Base-by-base conservation (phyloP, 1,139 yeast species). In the Wickerhamomyces sp. region DNA sequence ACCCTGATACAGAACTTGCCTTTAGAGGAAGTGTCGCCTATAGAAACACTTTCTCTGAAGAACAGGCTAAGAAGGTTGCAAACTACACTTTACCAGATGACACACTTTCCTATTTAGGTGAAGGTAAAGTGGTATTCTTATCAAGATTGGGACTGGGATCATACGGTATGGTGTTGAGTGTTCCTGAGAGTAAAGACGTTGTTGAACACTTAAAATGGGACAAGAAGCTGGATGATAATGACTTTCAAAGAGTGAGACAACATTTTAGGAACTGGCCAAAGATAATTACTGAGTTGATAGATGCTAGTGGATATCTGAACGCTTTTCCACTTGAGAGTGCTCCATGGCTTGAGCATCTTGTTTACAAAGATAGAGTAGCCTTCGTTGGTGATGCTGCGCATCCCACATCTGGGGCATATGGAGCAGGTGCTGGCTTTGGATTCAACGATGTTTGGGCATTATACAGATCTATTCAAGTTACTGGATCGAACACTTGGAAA, bases 11-110 rank as follows among this genome's bases (percentile, higher is more conserved):
- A 31, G 18, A 33, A 14, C 35, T 41, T 13, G 32, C 26, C 4
- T 41, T 36, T 17, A 42, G 42, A 34, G 47, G 47, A n/a, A 32
- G 19, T 10, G 47, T 44, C 22, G 45, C 39, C 2, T 36, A 31
- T 28, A 31, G 39, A 31, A 31, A 31, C 14, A 10, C 25, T 6
- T 36, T 36, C 9, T 5, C 17, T 14, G 32, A 31, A n/a, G 28
- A 17, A 5, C n/a, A 24, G 9, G 20, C 26, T 8, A 26, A 13
- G 4, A 8, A 16, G 17, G 19, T 31, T 16, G 20, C 21, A 13
- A 10, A 31, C 13, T 22, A 15, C 14, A 15, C 12, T n/a, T 10
- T 19, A 18, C 27, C 25, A 15, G 34, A 26, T 8, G 33, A 24
- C n/a, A 35, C 38, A 6, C 10, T 29, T 8, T 10, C 28, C 5